Percentiles rank a stretch among this genome's conserved stretches.
Conservation (phyloP, 257 asterid species). For the Ajuga chamaepitys region DNA sequence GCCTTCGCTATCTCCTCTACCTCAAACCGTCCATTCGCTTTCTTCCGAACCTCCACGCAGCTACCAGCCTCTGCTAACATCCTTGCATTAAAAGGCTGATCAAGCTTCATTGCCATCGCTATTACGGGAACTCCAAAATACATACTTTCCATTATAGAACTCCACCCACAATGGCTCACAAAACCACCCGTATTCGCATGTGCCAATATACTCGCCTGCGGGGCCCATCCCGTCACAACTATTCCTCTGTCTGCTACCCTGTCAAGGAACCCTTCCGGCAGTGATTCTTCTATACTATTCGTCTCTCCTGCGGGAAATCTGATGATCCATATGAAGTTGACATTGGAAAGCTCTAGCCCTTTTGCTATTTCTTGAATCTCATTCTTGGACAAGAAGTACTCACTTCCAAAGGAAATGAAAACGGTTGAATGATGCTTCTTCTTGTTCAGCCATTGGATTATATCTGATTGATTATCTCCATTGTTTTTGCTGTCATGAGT, state of each 20-base stretch:
- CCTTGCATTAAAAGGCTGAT: conserved; percentile 25
- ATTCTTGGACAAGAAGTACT: conserved; percentile 15
- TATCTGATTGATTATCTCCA: not conserved
- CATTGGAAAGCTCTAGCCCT: conserved; percentile 15
- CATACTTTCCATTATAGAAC: conserved; percentile 19
- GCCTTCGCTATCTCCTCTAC: too few relatives aligned
- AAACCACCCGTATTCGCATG: conserved; percentile 28
- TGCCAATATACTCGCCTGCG: conserved; percentile 19
- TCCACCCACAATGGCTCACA: conserved; percentile 35
- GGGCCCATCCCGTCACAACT: conserved; percentile 18
- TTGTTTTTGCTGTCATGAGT: not conserved
- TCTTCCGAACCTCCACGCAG: too few relatives aligned
- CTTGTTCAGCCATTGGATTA: conserved; percentile 24
- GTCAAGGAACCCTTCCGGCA: conserved; percentile 25
- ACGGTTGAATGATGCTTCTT: conserved; percentile 16
- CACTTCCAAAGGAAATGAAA: not conserved
- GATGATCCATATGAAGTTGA: conserved; percentile 24
- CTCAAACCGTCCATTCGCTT: too few relatives aligned
- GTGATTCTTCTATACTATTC: not conserved
- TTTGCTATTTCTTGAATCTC: conserved; percentile 22
- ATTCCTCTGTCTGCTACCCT: conserved; percentile 17
- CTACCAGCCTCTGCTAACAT: conserved; percentile 19
- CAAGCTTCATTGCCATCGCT: conserved; percentile 21
- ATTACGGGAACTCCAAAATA: conserved; percentile 27
- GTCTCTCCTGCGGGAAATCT: conserved; percentile 21